Conservation (phyloP, 306 rosid genomes). For the Dryas octopetala region DNA sequence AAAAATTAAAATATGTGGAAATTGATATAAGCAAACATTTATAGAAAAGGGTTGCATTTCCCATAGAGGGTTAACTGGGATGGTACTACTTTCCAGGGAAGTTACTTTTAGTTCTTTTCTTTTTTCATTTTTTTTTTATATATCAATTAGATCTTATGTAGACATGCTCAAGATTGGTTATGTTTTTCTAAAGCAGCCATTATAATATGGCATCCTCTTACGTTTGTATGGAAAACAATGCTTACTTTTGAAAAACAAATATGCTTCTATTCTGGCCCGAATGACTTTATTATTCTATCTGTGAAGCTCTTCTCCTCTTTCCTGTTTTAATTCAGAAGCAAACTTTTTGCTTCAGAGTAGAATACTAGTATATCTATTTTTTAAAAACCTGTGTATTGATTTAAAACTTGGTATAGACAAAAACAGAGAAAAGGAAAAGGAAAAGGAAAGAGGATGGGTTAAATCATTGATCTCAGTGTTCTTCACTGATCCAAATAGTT, state of each 20-base stretch:
- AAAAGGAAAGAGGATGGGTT: neutral
- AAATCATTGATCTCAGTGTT: neutral
- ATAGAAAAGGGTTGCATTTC: neutral
- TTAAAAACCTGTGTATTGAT: neutral
- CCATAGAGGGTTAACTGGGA: neutral
- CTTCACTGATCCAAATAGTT: neutral
- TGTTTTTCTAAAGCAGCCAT: neutral
- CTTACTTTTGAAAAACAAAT: neutral
- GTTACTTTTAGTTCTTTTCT: neutral
- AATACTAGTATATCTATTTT: neutral
- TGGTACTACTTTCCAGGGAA: neutral
- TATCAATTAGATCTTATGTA: neutral
- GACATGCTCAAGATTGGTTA: neutral
- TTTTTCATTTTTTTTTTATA: too few species aligned
- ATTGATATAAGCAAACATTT: neutral
- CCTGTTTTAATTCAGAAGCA: neutral
- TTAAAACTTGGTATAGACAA: neutral
- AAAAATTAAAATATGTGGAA: neutral
- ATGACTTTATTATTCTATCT: neutral
- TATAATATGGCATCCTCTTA: neutral
- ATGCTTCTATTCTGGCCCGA: neutral
- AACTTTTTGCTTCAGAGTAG: neutral
- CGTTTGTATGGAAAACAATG: neutral
- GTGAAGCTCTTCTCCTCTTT: neutral
- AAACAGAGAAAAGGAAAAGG: neutral